Evolutionary conservation across 768 basidiomycete species (phyloP).

Genomic region (Rhodocollybia butyracea): DNA sequence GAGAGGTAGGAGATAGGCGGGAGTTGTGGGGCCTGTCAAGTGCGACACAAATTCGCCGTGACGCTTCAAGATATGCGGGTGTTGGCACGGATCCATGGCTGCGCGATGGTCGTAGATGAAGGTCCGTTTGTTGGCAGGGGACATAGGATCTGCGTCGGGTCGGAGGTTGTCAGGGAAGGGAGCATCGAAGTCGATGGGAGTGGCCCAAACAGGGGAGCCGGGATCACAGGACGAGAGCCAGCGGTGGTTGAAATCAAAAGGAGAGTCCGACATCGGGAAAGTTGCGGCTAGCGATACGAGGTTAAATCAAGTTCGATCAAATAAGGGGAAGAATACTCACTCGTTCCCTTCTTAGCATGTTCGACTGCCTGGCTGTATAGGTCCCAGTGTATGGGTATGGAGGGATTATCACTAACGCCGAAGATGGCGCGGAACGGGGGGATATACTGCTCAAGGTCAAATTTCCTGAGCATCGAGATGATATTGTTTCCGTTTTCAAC

Average conservation of each 20-base stretch:
- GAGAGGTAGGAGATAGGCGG: slow-evolving; percentile 45
- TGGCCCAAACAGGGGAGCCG: slow-evolving; percentile 1
- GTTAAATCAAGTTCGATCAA: no score
- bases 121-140: slow-evolving; percentile 24
- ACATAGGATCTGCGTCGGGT: neutral
- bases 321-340: neutral
- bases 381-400: slow-evolving; percentile 28
- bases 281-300: neutral
- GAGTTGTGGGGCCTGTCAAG: slow-evolving; percentile 36
- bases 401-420: slow-evolving; percentile 48
- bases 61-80: slow-evolving; percentile 39
- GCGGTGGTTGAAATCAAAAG: slow-evolving; percentile 3
- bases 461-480: slow-evolving; percentile 32
- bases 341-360: neutral
- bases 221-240: slow-evolving; percentile 13
- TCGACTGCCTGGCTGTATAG: neutral
- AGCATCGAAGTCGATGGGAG: slow-evolving; percentile 29
- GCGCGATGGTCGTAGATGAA: slow-evolving; percentile 48
- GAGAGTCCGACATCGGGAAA: slow-evolving; percentile 3
- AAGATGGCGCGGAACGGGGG: slow-evolving; percentile 50
- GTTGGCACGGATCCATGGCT: slow-evolving; percentile 51
- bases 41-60: slow-evolving; percentile 54
- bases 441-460: slow-evolving; percentile 34
- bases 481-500: slow-evolving; percentile 27
- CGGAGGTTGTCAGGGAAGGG: slow-evolving; percentile 26